Base-by-base conservation (phyloP, 164 flowering plant genomes). In the Vitis cinerea region DNA sequence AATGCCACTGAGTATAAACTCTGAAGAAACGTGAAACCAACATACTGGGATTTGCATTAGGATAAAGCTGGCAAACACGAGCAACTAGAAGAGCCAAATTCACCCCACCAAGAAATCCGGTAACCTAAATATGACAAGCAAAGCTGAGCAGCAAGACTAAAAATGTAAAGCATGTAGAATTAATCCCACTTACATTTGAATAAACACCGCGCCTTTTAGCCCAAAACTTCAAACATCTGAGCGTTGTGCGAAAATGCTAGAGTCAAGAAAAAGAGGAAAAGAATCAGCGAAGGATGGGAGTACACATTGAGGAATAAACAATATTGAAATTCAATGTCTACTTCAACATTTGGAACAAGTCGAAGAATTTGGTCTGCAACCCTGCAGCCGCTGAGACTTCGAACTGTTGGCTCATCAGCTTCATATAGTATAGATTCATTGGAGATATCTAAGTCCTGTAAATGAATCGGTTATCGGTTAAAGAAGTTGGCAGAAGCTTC, bases 51-150 rank as follows among this genome's bases (percentile, higher is more conserved):
- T 76, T 74, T 19, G 99, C 99, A 80, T 93, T 93, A 10, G 99
- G 98, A 78, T 91, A 96, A 64, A 96, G 86, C 81, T 96, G 99
- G 78, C 98, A 96, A 10, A 96, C 84, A 11, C 93, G 89, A 63
- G 98, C 99, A 14, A 96, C 99, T 1, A 96, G 78, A 67, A 96
- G 86, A 64, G 98, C 99, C 99, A 98, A 96, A 70, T 92, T 96
- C 19, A 96, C 97, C 58, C 99, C 99, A 76, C 99, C 99, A 74
- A 96, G 95, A 83, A 91, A 96, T 53, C 99, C 99, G 68, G 98
- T 93, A 9, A 96, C 97, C 98, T 96, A 75, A 59, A 59, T 17
- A 65, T 47, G 5, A 14, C 23, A 53, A 1, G 71, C 9, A 2
- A 37, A 37, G 44, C 0, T 3, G 44, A 37, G 44, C 44, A 37